Percentiles rank a stretch among this genome's conserved stretches.
phyloP scores from a whole-genome alignment of 371 early-diverging fungal genomes.

The Phascolomyces articulosus region DNA sequence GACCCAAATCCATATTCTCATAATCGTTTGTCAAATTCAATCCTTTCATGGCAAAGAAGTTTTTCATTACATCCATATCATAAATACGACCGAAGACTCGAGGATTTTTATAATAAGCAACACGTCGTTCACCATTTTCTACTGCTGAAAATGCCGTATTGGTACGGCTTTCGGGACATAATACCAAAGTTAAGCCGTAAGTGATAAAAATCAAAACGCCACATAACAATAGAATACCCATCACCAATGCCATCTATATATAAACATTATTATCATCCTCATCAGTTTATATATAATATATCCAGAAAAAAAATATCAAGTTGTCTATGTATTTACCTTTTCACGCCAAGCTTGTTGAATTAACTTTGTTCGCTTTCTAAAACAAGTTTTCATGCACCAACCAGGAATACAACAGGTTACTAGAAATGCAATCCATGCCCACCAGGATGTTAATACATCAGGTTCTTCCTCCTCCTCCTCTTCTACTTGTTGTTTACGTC shows the following conservation, averaged over 20 bases:
- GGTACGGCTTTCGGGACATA: conserved; percentile 42
- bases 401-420: conserved; percentile 61
- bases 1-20: conserved; percentile 49
- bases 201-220: conserved; percentile 66
- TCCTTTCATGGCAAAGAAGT: conserved; percentile 35
- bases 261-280: conserved; percentile 18
- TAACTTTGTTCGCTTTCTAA: conserved; percentile 39
- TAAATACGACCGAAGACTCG: conserved; percentile 55
- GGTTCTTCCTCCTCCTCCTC: conserved; percentile 40
- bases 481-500: conserved; percentile 1
- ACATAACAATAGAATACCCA: conserved; percentile 66
- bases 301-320: too few relatives aligned
- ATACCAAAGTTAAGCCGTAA: conserved; percentile 56
- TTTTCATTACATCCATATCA: conserved; percentile 36
- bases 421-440: conserved; percentile 53
- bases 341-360: conserved; percentile 74
- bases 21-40: conserved; percentile 48
- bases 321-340: too few relatives aligned
- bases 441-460: conserved; percentile 50
- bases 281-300: too few relatives aligned
- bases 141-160: conserved; percentile 31
- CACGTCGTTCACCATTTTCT: conserved; percentile 28
- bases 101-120: conserved; percentile 38
- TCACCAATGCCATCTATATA: conserved; percentile 68
- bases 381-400: conserved; percentile 51